Conservation (phyloP, 2,329 filamentous ascomycete genomes). For the Neodidymelliopsis sp. region DNA sequence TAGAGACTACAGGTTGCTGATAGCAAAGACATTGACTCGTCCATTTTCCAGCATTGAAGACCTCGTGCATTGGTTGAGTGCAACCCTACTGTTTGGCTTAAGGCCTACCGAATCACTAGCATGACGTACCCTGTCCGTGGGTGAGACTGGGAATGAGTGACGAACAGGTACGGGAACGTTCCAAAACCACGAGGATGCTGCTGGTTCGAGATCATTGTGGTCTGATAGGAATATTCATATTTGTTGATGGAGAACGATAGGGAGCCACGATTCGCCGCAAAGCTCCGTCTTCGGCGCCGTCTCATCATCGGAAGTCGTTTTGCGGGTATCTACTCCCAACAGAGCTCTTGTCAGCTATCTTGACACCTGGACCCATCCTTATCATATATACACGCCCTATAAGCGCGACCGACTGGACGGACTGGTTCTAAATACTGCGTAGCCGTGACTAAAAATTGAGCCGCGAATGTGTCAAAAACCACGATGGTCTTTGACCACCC, state of each 20-base stretch:
- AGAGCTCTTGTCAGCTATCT: constrained; percentile 1
- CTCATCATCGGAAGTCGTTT: constrained; percentile 5
- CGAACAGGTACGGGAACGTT: too few relatives aligned
- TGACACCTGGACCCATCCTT: constrained; percentile 2
- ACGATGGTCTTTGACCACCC: background rate
- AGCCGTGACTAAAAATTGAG: constrained; percentile 20
- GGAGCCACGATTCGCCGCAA: background rate
- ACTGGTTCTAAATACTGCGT: background rate
- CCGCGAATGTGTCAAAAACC: constrained; percentile 22
- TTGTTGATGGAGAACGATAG: background rate
- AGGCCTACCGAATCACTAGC: too few relatives aligned
- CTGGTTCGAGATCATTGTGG: background rate
- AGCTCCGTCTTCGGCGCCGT: constrained; percentile 4
- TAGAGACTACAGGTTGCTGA: background rate
- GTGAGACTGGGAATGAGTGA: too few relatives aligned
- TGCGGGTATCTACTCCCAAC: background rate
- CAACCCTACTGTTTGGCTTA: too few relatives aligned
- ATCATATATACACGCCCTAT: constrained; percentile 10
- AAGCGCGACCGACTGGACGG: background rate
- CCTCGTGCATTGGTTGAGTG: too few relatives aligned
- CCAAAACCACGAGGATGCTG: background rate
- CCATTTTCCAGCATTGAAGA: too few relatives aligned
- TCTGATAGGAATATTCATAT: background rate
- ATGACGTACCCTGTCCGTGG: too few relatives aligned
- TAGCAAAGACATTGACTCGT: background rate